A percentile compares a stretch with the other conserved stretches of the same genome.
These are phyloP conservation scores for Kluyveromyces dobzhanskii DNA, from an alignment of 805 yeast species.

Conservation along the genomic window DNA sequence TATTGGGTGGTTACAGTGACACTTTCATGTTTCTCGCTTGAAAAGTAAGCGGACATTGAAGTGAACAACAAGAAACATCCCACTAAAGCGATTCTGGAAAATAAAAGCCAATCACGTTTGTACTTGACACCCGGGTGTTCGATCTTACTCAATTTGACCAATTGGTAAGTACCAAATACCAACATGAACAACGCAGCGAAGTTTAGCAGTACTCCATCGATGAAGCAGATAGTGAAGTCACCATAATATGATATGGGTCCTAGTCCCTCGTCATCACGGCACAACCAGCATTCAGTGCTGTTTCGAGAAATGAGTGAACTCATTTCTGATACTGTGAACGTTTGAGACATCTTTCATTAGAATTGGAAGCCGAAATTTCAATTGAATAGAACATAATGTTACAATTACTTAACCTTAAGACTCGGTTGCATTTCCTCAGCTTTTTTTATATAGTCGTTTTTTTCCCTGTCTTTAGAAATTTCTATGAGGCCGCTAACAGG, in stretches of 20 bases:
- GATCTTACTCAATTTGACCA: conserved; percentile 19
- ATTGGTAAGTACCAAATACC: conserved; percentile 34
- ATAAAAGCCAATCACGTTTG: conserved; percentile 32
- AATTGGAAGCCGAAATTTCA: too few species aligned
- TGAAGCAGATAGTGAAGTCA: conserved; percentile 54
- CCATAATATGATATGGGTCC: conserved; percentile 39
- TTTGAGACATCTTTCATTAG: too few species aligned
- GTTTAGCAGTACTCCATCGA: conserved; percentile 43
- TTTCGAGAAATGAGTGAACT: not conserved
- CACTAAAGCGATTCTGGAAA: conserved; percentile 29
- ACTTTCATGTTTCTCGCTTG: conserved; percentile 15
- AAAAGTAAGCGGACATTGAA: conserved; percentile 9
- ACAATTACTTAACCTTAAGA: too few species aligned
- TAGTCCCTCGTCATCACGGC: conserved; percentile 32
- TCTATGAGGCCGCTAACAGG: too few species aligned
- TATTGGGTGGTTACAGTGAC: conserved; percentile 13
- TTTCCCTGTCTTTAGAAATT: too few species aligned
- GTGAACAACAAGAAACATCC: conserved; percentile 26
- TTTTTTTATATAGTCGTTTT: too few species aligned
- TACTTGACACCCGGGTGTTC: conserved; percentile 26
- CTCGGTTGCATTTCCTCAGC: too few species aligned
- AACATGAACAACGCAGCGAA: conserved; percentile 36
- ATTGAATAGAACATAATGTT: too few species aligned
- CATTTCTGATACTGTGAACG: too few species aligned
- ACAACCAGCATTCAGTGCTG: conserved; percentile 12